Evolutionary conservation across 495 filamentous ascomycete genomes (phyloP), one percentile per base, ranked within the genome.

Genomic region (Niebla homalea): DNA sequence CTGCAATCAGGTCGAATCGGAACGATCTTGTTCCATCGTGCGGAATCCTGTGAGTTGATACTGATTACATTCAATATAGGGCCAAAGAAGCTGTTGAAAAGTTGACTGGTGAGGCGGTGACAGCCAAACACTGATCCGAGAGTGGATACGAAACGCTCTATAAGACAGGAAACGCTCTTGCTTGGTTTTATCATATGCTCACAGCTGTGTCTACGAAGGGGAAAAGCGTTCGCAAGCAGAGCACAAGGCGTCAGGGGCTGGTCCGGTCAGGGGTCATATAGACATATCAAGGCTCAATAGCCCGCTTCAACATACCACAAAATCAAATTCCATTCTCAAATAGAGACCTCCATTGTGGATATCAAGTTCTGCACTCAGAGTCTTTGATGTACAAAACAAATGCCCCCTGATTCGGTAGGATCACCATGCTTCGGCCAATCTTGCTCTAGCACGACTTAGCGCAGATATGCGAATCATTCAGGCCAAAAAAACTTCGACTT

Each of bases 31-130:
- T 10, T 14, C 19, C 16, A 51, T 45, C 55, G 55, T 56, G 58
- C 56, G 50, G 64, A 57, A 64, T 60, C 49, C 49, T 46, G 35
- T 37, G 39, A 59, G 56, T 54, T 55, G 54, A 46, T 58, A 57
- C 69, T 73, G 68, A 73, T 60, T 22, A 46, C 55, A 53, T 62
- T 55, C n/a, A 18, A 42, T 42, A 75, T 60, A 96, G 90, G 77
- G 92, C 92, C 52, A 98, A 98, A 70, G 84, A 87, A 57, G 85
- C 88, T 69, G 89, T 98, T 57, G 92, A 96, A 74, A 94, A 93
- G 73, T 70, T 95, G 66, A 98, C 92, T 32, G 92, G 92, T 58
- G 90, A 96, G 6, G 69, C 73, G 58, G 90, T 95, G 66, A 95
- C 89, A 56, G 92, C 89, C 50, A 97, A 97, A 83, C 90, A 96